These are phyloP conservation scores for Colletotrichum lini DNA, from an alignment of 2,329 filamentous ascomycete species.

Conservation along the genomic window DNA sequence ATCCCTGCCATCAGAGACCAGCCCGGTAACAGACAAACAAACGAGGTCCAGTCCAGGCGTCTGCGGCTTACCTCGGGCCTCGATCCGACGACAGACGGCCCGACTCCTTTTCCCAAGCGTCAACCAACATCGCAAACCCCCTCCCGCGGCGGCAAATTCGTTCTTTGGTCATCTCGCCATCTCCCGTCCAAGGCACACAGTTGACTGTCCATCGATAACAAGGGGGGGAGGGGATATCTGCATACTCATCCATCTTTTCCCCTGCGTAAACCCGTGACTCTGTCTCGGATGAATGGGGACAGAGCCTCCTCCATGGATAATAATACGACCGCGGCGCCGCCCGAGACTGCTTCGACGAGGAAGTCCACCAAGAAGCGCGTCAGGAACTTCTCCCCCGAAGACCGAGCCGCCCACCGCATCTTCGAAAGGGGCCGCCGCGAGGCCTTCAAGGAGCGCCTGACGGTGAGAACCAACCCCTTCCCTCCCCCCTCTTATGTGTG, in stretches of 20 bases:
- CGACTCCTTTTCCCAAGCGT: conserved; percentile 19
- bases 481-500: too few relatives aligned
- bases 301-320: conserved; percentile 13
- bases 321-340: conserved; percentile 10
- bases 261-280: too few relatives aligned
- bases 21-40: not conserved
- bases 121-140: conserved; percentile 5
- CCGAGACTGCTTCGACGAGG: conserved; percentile 13
- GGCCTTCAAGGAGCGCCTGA: conserved; percentile 56
- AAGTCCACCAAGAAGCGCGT: conserved; percentile 51
- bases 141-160: conserved; percentile 6
- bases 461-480: conserved; percentile 44
- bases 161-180: not conserved
- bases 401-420: conserved; percentile 57
- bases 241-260: too few relatives aligned
- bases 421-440: conserved; percentile 59
- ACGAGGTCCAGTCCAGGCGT: conserved; percentile 1
- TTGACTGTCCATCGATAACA: not conserved
- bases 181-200: not conserved
- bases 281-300: not conserved
- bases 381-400: conserved; percentile 57
- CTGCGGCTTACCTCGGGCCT: conserved; percentile 22
- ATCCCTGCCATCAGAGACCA: not conserved
- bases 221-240: too few relatives aligned
- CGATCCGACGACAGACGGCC: conserved; percentile 13